phyloP scores from a whole-genome alignment of 345 rosid species.

The Arabis alpina region DNA sequence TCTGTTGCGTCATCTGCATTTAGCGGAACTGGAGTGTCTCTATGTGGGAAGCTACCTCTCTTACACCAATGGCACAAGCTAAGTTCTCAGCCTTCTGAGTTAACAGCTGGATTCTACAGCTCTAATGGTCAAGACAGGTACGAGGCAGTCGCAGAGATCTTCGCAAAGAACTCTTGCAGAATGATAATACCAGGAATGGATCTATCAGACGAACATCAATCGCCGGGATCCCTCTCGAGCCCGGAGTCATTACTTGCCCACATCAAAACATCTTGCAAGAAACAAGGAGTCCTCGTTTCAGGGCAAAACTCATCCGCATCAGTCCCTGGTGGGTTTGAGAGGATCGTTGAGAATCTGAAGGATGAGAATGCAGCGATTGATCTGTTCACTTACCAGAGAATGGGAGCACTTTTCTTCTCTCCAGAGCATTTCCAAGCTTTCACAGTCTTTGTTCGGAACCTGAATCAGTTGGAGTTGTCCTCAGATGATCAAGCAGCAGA shows the following conservation, averaged over 20 bases:
- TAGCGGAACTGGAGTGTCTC: slow-evolving; percentile 41
- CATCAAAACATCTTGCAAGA: slow-evolving; percentile 63
- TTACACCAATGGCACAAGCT: slow-evolving; percentile 75
- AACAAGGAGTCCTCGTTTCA: slow-evolving; percentile 61
- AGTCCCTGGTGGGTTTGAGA: slow-evolving; percentile 59
- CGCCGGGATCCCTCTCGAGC: slow-evolving; percentile 55
- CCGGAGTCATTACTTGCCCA: slow-evolving; percentile 67
- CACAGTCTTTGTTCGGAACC: slow-evolving; percentile 67
- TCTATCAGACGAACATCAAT: slow-evolving; percentile 63
- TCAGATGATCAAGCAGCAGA: slow-evolving; percentile 64
- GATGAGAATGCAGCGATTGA: slow-evolving; percentile 50
- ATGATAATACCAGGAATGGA: slow-evolving; percentile 92
- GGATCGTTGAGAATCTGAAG: slow-evolving; percentile 60
- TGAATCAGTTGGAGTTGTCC: slow-evolving; percentile 54
- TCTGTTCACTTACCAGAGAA: slow-evolving; percentile 82
- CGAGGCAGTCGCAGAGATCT: slow-evolving; percentile 58
- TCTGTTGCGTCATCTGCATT: slow-evolving; percentile 66
- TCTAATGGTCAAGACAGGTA: slow-evolving; percentile 67
- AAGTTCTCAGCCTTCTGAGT: slow-evolving; percentile 69
- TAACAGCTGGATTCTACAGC: slow-evolving; percentile 83
- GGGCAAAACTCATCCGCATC: slow-evolving; percentile 69
- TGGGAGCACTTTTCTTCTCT: slow-evolving; percentile 97
- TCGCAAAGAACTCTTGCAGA: slow-evolving; percentile 76
- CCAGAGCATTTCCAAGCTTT: slow-evolving; percentile 88
- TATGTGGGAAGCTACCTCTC: slow-evolving; percentile 72